Evolutionary conservation across 768 basidiomycete species (phyloP).

Genomic region (Hericium erinaceus): DNA sequence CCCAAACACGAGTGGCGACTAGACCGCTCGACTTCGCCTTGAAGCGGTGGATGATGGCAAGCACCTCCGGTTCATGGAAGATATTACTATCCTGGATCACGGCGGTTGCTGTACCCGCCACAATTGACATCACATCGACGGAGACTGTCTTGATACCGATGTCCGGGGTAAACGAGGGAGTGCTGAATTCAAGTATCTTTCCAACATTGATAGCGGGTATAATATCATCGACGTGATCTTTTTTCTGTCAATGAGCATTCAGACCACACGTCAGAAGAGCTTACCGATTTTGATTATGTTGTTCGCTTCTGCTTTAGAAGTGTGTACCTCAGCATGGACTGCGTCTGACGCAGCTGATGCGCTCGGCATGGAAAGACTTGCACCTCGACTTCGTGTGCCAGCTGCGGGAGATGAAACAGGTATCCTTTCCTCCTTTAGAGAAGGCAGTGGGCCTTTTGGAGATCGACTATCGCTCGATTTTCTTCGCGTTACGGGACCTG

Average conservation of each 20-base stretch:
- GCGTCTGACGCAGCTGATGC: no score
- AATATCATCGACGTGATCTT: slow-evolving; percentile 28
- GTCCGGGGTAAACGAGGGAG: slow-evolving; percentile 18
- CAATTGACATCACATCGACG: slow-evolving; percentile 60
- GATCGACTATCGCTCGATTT: slow-evolving; percentile 64
- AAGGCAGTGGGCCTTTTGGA: slow-evolving; percentile 50
- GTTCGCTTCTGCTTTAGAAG: no score
- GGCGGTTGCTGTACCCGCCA: slow-evolving; percentile 37
- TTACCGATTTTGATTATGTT: slow-evolving; percentile 26
- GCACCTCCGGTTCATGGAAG: slow-evolving; percentile 68
- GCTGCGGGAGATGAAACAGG: slow-evolving; percentile 41
- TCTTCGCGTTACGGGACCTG: slow-evolving; percentile 39
- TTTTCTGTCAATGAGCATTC: not conserved
- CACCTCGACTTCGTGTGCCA: not conserved
- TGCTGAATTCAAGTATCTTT: slow-evolving; percentile 29
- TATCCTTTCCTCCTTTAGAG: slow-evolving; percentile 60
- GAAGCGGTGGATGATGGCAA: slow-evolving; percentile 59
- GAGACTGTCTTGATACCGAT: slow-evolving; percentile 48
- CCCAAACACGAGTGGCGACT: slow-evolving; percentile 64
- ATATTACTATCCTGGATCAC: slow-evolving; percentile 38
- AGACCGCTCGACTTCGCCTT: slow-evolving; percentile 60
- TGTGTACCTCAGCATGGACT: no score
- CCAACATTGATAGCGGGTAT: slow-evolving; percentile 42
- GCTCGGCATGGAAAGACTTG: no score
- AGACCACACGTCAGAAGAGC: slow-evolving; percentile 1